phyloP scores from a whole-genome alignment of 257 asterid species.

The Cordia subcordata region DNA sequence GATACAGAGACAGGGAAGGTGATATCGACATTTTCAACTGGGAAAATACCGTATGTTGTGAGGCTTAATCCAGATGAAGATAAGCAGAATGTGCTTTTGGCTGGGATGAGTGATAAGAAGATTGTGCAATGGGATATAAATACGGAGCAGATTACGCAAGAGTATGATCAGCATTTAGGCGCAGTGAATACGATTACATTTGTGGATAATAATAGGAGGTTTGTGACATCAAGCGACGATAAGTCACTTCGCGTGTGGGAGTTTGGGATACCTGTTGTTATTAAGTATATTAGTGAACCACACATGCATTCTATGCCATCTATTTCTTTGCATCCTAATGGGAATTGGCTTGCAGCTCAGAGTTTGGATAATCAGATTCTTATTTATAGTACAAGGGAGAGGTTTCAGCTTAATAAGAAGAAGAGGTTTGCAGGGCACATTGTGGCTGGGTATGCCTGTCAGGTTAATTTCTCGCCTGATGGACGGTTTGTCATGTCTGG shows the following conservation, averaged over 20 bases:
- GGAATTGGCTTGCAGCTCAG: conserved; percentile 96
- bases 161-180: conserved; percentile 98
- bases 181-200: conserved; percentile 96
- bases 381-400: conserved; percentile 87
- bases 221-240: conserved; percentile 96
- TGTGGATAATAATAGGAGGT: conserved; percentile 93
- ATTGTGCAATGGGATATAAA: conserved; percentile 99
- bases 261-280: conserved; percentile 95
- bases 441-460: conserved; percentile 97
- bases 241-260: conserved; percentile 98
- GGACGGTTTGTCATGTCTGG: conserved; percentile 97
- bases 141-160: conserved; percentile 92
- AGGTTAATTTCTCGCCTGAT: conserved; percentile 97
- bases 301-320: conserved; percentile 99
- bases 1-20: conserved; percentile 99
- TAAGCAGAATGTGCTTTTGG: conserved; percentile 91
- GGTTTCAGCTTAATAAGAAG: conserved; percentile 96
- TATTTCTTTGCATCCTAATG: conserved; percentile 79
- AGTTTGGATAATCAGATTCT: conserved; percentile 99
- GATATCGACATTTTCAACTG: conserved; percentile 84
- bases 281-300: conserved; percentile 95
- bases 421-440: conserved; percentile 98
- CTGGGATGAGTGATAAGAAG: conserved; percentile 99
- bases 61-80: conserved; percentile 97
- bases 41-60: conserved; percentile 89